Conservation (phyloP, 1,139 yeast species). For the Yamadazyma jaroonii region DNA sequence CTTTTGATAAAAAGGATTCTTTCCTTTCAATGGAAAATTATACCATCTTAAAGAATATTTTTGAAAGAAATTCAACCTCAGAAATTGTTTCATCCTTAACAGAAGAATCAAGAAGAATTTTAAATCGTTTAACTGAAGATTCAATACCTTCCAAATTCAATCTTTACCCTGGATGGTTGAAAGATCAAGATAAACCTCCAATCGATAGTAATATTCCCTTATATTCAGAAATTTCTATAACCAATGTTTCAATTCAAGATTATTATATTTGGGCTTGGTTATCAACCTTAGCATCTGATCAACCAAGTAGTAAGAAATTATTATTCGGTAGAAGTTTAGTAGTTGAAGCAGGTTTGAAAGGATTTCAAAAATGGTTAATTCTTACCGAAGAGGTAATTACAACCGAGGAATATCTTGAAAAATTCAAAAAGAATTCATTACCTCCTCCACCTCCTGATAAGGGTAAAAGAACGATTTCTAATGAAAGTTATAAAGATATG, state of each 20-base stretch:
- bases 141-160: conserved; percentile 38
- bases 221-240: conserved; percentile 50
- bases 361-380: conserved; percentile 81
- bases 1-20: conserved; percentile 66
- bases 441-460: conserved; percentile 14
- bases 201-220: conserved; percentile 33
- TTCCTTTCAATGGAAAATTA: conserved; percentile 79
- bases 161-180: conserved; percentile 47
- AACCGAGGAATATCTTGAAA: conserved; percentile 36
- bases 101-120: conserved; percentile 67
- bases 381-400: conserved; percentile 65
- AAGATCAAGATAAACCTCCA: conserved; percentile 14
- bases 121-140: conserved; percentile 54
- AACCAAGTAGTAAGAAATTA: conserved; percentile 60
- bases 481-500: conserved; percentile 22
- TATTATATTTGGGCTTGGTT: conserved; percentile 93
- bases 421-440: conserved; percentile 17
- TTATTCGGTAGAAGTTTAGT: conserved; percentile 80
- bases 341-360: conserved; percentile 67
- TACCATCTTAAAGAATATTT: conserved; percentile 68
- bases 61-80: conserved; percentile 55
- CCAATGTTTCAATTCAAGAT: conserved; percentile 75
- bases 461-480: conserved; percentile 14
- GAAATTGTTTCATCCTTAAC: conserved; percentile 66
- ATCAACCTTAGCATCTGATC: conserved; percentile 73